phyloP scores from a whole-genome alignment of 2,329 filamentous ascomycete species.

The Dactylellina parvicollis region DNA sequence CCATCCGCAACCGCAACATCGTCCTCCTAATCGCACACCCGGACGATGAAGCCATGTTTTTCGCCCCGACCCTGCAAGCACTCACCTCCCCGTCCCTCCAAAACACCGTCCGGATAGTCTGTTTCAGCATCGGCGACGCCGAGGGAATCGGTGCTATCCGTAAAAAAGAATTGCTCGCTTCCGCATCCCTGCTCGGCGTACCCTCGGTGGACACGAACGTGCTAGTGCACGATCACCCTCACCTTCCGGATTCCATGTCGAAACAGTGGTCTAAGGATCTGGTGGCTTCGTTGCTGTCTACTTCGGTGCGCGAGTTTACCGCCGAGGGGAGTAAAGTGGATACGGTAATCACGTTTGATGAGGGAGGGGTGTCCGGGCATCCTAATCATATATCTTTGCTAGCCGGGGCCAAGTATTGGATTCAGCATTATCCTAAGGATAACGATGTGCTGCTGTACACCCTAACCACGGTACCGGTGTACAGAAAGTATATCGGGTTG shows the following conservation, averaged over 20 bases:
- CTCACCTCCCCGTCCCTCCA: constrained; percentile 80
- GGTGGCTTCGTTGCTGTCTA: constrained; percentile 66
- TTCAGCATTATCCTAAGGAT: constrained; percentile 61
- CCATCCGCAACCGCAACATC: constrained; percentile 82
- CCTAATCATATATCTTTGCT: constrained; percentile 93
- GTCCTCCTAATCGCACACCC: constrained; percentile 94
- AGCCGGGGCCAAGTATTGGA: constrained; percentile 79
- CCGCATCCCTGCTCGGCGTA: constrained; percentile 79
- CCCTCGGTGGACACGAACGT: constrained; percentile 75
- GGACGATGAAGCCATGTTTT: constrained; percentile 99
- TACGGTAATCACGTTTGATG: constrained; percentile 88
- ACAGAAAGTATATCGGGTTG: constrained; percentile 82
- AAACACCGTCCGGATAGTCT: constrained; percentile 94
- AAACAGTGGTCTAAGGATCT: constrained; percentile 76
- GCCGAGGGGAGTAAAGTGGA: constrained; percentile 70
- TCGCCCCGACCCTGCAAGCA: constrained; percentile 86
- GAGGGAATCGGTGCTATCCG: constrained; percentile 85
- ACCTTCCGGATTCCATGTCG: constrained; percentile 82
- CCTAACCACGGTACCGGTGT: constrained; percentile 75
- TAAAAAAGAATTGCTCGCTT: constrained; percentile 83
- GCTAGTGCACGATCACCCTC: constrained; percentile 34
- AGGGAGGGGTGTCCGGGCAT: constrained; percentile 81
- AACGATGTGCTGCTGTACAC: constrained; percentile 74
- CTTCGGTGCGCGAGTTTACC: constrained; percentile 21
- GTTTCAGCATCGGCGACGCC: constrained; percentile 78